These are phyloP conservation scores for Trypanosoma vivax DNA, from an alignment of 208 protist species.

Conservation along the genomic window DNA sequence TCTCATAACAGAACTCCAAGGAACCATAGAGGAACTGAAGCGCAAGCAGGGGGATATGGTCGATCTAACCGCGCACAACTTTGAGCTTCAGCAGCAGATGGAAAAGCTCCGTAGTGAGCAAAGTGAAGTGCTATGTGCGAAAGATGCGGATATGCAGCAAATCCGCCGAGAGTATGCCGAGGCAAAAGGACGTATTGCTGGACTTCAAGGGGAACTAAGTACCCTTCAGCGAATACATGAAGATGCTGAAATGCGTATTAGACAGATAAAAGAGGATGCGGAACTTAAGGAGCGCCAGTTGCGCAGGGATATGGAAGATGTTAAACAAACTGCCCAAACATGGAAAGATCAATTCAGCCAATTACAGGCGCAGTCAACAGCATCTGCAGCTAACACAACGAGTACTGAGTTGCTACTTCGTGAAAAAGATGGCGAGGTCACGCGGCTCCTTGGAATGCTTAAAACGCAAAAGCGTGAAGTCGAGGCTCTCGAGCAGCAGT, in stretches of 20 bases:
- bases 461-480: slow-evolving; percentile 34
- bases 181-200: slow-evolving; percentile 23
- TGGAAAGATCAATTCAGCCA: slow-evolving; percentile 48
- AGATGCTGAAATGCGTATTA: slow-evolving; percentile 26
- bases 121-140: slow-evolving; percentile 25
- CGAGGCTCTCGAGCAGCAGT: slow-evolving; percentile 28
- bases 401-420: slow-evolving; percentile 32
- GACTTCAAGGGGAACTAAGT: slow-evolving; percentile 39
- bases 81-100: slow-evolving; percentile 31
- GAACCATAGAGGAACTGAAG: slow-evolving; percentile 30
- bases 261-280: slow-evolving; percentile 36
- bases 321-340: slow-evolving; percentile 27
- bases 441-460: slow-evolving; percentile 21
- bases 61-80: background rate
- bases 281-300: slow-evolving; percentile 41
- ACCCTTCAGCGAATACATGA: slow-evolving; percentile 27
- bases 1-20: slow-evolving; percentile 30
- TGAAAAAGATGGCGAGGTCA: slow-evolving; percentile 50
- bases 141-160: slow-evolving; percentile 49
- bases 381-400: slow-evolving; percentile 16
- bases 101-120: slow-evolving; percentile 32
- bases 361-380: slow-evolving; percentile 35
- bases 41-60: slow-evolving; percentile 25
- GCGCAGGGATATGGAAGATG: slow-evolving; percentile 38
- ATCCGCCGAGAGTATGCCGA: slow-evolving; percentile 34